A percentile compares a stretch with the other conserved stretches of the same genome.
phyloP scores from a whole-genome alignment of 2,329 filamentous ascomycete species.

The Alternaria sp. region DNA sequence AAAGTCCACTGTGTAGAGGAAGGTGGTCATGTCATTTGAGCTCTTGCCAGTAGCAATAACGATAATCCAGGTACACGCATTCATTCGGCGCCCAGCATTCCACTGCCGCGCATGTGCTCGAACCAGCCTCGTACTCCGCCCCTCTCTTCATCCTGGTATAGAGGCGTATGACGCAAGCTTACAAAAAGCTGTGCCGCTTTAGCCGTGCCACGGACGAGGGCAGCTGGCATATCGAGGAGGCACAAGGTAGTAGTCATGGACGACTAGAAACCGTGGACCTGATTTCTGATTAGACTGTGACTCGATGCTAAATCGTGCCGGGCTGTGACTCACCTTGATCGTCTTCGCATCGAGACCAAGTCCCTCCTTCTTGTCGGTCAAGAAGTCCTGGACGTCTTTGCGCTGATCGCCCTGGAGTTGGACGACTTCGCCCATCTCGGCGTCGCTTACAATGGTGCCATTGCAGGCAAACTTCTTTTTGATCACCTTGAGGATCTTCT shows the following conservation, averaged over 20 bases:
- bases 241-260: background rate
- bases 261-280: constrained; percentile 48
- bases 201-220: background rate
- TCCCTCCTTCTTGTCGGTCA: constrained; percentile 93
- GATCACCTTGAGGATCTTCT: constrained; percentile 99
- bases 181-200: constrained; percentile 1
- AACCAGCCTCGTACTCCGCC: background rate
- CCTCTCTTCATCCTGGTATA: constrained; percentile 1
- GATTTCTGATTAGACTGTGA: background rate
- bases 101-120: constrained; percentile 3
- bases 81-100: constrained; percentile 6
- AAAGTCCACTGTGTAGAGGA: background rate
- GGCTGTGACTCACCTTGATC: constrained; percentile 74
- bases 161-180: constrained; percentile 3
- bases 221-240: background rate
- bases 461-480: constrained; percentile 99
- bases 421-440: constrained; percentile 98
- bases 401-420: constrained; percentile 99
- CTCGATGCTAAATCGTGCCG: background rate
- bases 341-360: constrained; percentile 94
- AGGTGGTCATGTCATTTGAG: constrained; percentile 1
- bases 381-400: constrained; percentile 97
- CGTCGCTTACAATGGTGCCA: constrained; percentile 97
- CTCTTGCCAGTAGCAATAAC: constrained; percentile 2
- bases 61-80: background rate